These are phyloP conservation scores for Pseudocercospora fijiensis DNA, from an alignment of 2,329 filamentous ascomycete species.

Conservation along the genomic window DNA sequence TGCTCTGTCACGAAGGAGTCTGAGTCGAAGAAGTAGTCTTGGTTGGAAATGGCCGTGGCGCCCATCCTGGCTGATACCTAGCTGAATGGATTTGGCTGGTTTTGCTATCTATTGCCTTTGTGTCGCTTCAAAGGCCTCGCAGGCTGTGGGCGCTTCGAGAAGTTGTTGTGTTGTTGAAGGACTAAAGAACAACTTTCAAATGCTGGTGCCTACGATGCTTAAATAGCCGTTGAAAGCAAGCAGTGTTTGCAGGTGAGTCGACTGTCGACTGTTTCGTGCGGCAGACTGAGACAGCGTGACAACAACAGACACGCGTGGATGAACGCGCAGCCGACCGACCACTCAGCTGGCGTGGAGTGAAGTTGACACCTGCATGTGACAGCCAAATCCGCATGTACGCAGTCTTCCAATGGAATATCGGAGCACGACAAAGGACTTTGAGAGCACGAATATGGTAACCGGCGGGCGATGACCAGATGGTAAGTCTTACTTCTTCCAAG, in stretches of 20 bases:
- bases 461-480: not conserved
- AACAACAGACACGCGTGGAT: not conserved
- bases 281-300: not conserved
- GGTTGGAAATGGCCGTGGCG: not conserved
- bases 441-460: not conserved
- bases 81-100: not conserved
- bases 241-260: slow-evolving; percentile 4
- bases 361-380: not conserved
- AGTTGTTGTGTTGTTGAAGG: slow-evolving; percentile 1
- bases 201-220: slow-evolving; percentile 3
- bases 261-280: slow-evolving; percentile 2
- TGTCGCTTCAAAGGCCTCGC: not conserved
- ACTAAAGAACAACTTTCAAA: slow-evolving; percentile 7
- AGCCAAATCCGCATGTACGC: not conserved
- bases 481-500: not conserved
- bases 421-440: not conserved
- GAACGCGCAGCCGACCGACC: not conserved
- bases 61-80: slow-evolving; percentile 5
- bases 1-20: slow-evolving; percentile 5
- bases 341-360: not conserved
- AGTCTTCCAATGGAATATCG: not conserved
- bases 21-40: slow-evolving; percentile 12
- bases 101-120: slow-evolving; percentile 7
- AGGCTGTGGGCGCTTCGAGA: not conserved
- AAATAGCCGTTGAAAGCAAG: not conserved